Evolutionary conservation across 2,329 filamentous ascomycete species (phyloP).

Genomic region (Cercospora zeae-maydis): DNA sequence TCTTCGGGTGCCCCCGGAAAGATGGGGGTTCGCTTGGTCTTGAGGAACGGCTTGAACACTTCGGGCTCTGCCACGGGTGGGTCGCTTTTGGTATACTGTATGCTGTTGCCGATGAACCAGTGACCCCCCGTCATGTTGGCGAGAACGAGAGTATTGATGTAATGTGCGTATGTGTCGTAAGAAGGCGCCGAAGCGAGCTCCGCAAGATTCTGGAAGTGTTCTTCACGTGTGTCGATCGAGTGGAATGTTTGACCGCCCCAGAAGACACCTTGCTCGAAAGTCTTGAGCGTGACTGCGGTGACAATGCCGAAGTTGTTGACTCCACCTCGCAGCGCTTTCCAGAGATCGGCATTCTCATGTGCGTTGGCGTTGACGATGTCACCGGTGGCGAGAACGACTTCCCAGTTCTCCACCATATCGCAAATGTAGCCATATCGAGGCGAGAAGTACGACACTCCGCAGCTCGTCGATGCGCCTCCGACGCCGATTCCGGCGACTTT

Average conservation of each 20-base stretch:
- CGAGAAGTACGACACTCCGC: constrained; percentile 34
- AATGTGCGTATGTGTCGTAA: constrained; percentile 24
- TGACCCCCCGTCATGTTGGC: constrained; percentile 16
- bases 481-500: constrained; percentile 29
- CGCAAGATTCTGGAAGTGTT: constrained; percentile 15
- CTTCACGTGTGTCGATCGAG: constrained; percentile 16
- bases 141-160: constrained; percentile 23
- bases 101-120: constrained; percentile 28
- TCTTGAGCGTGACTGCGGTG: constrained; percentile 19
- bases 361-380: constrained; percentile 29
- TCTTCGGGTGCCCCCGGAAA: constrained; percentile 22
- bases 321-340: constrained; percentile 23
- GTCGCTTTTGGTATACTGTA: constrained; percentile 28
- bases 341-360: constrained; percentile 23
- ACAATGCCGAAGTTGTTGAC: constrained; percentile 28
- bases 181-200: constrained; percentile 13
- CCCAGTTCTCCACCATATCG: constrained; percentile 30
- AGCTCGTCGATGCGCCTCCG: constrained; percentile 29
- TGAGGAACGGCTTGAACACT: constrained; percentile 20
- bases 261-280: constrained; percentile 21
- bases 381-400: constrained; percentile 30
- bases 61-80: constrained; percentile 18
- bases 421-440: constrained; percentile 30
- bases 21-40: constrained; percentile 16
- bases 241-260: constrained; percentile 25